Evolutionary conservation across 306 rosid genomes (phyloP).

Genomic region (Boehmeria nivea): DNA sequence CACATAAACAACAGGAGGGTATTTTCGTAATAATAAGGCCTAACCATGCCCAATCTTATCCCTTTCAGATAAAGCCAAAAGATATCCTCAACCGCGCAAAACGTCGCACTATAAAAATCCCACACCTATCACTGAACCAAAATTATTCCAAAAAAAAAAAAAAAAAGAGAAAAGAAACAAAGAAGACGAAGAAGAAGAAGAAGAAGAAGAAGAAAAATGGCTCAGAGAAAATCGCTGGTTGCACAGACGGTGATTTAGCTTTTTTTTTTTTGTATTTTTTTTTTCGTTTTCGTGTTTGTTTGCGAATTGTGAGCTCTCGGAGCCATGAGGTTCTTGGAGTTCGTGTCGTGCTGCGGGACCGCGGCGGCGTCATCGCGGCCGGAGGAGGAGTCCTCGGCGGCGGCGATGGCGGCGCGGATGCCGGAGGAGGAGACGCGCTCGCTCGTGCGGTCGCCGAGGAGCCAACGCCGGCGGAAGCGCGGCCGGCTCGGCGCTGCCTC

Average conservation of each 20-base stretch:
- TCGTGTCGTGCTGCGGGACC: conserved; percentile 42
- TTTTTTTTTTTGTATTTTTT: no score
- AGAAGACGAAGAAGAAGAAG: not conserved
- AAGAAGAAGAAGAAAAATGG: no score
- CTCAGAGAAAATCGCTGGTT: no score
- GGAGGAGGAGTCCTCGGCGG: not conserved
- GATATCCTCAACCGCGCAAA: not conserved
- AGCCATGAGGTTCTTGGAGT: conserved; percentile 39
- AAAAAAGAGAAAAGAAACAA: no score
- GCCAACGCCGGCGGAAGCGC: conserved; percentile 12
- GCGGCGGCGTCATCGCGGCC: not conserved
- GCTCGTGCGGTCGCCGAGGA: conserved; percentile 5
- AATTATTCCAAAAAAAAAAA: not conserved
- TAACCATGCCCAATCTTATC: not conserved
- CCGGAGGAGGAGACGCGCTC: conserved; percentile 24
- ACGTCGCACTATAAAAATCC: conserved; percentile 10
- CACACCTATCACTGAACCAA: not conserved
- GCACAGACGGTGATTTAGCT: no score
- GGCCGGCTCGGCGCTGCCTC: not conserved
- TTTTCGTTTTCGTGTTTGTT: no score
- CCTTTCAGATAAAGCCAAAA: conserved; percentile 3
- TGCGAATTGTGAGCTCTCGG: not conserved
- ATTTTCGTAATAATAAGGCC: conserved; percentile 14
- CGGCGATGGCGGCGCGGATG: conserved; percentile 1
- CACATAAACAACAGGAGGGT: not conserved